Conservation (phyloP, 495 filamentous ascomycete species). For the Pseudotulostoma volvatum region DNA sequence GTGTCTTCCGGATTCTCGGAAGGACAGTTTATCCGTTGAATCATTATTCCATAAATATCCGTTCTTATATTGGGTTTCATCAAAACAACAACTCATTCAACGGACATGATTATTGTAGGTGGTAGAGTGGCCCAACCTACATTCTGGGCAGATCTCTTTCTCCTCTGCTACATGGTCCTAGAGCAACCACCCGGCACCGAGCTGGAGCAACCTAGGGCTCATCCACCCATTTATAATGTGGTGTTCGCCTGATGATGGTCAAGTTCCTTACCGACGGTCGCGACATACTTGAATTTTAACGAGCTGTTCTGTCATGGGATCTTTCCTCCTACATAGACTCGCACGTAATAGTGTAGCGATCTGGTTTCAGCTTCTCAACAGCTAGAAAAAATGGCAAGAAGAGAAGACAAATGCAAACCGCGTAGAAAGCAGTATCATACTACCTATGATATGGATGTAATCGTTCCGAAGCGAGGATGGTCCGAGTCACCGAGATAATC, state of each 20-base stretch:
- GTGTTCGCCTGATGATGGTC: constrained; percentile 32
- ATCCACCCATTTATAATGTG: constrained; percentile 6
- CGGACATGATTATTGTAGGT: constrained; percentile 85
- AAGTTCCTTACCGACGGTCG: constrained; percentile 47
- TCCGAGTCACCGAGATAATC: constrained; percentile 46
- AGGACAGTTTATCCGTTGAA: constrained; percentile 13
- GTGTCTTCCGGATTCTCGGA: constrained; percentile 16
- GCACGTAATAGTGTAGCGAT: no score
- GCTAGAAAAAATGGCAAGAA: constrained; percentile 6
- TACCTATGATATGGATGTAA: not conserved
- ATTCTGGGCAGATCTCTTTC: constrained; percentile 20
- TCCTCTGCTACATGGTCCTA: constrained; percentile 52
- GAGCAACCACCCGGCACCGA: constrained; percentile 40
- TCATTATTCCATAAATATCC: constrained; percentile 4
- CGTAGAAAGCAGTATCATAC: not conserved
- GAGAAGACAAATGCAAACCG: constrained; percentile 2
- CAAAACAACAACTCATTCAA: constrained; percentile 38
- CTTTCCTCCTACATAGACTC: not conserved
- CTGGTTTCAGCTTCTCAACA: no score
- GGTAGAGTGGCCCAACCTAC: constrained; percentile 20
- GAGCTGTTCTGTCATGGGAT: not conserved
- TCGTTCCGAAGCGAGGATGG: constrained; percentile 34
- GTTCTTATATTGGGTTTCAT: constrained; percentile 28
- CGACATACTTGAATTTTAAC: constrained; percentile 27
- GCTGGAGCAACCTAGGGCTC: constrained; percentile 46